These are phyloP conservation scores for Cryptomeria japonica DNA, from an alignment of 75 land plant species.

Conservation along the genomic window DNA sequence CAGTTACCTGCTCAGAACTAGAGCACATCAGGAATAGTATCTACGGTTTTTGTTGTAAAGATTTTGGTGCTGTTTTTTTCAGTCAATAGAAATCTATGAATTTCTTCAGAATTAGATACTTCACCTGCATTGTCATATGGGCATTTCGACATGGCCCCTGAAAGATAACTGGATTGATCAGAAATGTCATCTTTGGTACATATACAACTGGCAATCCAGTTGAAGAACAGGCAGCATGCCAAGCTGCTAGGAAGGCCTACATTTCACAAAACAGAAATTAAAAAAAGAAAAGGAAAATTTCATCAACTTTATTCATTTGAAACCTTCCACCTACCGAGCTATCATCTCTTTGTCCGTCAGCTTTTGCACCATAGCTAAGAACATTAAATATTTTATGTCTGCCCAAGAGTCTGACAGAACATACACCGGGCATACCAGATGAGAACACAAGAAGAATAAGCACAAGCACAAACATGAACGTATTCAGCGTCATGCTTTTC, in stretches of 20 bases:
- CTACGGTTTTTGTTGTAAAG: not conserved
- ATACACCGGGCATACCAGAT: not conserved
- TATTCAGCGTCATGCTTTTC: not conserved
- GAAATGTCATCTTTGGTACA: slow-evolving; percentile 30
- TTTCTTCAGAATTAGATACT: not conserved
- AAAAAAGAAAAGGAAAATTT: not conserved
- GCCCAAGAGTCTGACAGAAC: not conserved
- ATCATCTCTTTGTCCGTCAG: slow-evolving; percentile 61
- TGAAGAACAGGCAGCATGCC: slow-evolving; percentile 47
- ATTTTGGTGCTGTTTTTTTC: not conserved
- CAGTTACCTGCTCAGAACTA: not conserved
- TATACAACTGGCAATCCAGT: slow-evolving; percentile 22
- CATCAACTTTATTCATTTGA: not conserved
- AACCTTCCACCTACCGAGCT: slow-evolving; percentile 19
- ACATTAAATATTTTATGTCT: not conserved
- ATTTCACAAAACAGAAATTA: not conserved
- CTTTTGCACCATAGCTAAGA: slow-evolving; percentile 34
- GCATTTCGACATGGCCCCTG: slow-evolving; percentile 44
- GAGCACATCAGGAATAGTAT: not conserved
- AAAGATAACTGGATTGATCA: slow-evolving; percentile 28
- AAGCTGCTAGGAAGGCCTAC: slow-evolving; percentile 45
- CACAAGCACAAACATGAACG: not conserved
- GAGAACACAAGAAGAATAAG: not conserved
- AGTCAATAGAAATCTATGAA: not conserved
- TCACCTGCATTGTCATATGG: slow-evolving; percentile 30